Evolutionary conservation across 2,329 filamentous ascomycete species (phyloP).

Genomic region (Colletotrichum neosansevieriae): DNA sequence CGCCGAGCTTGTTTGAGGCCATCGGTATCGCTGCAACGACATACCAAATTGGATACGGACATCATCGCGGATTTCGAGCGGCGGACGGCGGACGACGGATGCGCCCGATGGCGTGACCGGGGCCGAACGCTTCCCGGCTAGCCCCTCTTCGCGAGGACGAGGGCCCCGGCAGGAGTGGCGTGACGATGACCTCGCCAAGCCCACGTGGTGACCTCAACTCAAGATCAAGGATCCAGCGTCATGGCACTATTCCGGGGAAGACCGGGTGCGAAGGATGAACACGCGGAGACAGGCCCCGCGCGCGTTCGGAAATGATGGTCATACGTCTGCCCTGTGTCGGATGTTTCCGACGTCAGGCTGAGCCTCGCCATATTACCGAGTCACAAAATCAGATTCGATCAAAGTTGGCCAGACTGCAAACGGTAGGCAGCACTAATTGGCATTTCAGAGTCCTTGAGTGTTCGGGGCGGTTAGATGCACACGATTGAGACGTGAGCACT

Average conservation of each 20-base stretch:
- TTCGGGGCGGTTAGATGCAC: no score
- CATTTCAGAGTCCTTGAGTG: no score
- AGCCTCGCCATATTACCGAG: slow-evolving; percentile 3
- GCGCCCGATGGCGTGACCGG: slow-evolving; percentile 58
- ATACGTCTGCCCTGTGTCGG: slow-evolving; percentile 13
- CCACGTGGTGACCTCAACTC: slow-evolving; percentile 36
- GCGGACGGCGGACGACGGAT: slow-evolving; percentile 65
- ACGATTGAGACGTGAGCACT: background rate
- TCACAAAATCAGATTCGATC: slow-evolving; percentile 9
- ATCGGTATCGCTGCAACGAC: background rate
- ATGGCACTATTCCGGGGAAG: background rate
- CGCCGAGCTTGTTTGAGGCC: slow-evolving; percentile 68
- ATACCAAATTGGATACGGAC: background rate
- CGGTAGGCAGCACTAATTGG: no score
- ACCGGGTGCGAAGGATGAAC: background rate
- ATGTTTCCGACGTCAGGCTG: background rate
- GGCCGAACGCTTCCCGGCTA: slow-evolving; percentile 44
- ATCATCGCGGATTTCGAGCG: slow-evolving; percentile 39
- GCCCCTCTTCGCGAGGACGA: background rate
- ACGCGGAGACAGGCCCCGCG: background rate
- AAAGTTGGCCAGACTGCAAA: slow-evolving; percentile 1
- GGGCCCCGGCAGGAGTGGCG: slow-evolving; percentile 35
- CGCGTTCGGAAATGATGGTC: slow-evolving; percentile 15
- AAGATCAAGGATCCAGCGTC: slow-evolving; percentile 5
- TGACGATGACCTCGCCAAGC: slow-evolving; percentile 30